Evolutionary conservation across 257 asterid genomes (phyloP), one percentile per base, ranked within the genome.

Genomic region (Euphrasia confusa): DNA sequence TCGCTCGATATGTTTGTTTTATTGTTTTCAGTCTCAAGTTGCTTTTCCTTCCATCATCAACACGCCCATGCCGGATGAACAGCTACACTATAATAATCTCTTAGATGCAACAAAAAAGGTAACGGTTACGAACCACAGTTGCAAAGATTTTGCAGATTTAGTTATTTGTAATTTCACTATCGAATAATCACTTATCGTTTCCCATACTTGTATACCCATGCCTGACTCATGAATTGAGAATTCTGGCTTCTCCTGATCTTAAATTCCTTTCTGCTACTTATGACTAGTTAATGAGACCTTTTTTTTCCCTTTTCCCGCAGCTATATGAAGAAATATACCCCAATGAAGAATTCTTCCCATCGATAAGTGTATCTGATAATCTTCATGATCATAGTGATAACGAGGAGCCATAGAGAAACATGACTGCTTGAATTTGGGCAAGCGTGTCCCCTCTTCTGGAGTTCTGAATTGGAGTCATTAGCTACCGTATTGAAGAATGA

Each of bases 21-120:
- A 9, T 67, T 28, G 11, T 42, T 61, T 66, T 72, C 79, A 82
- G 72, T 74, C 67, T 62, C 73, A 83, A 80, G 86, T 47, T 60
- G 68, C 72, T 59, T 60, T 30, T 21, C 82, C 72, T 68, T 71
- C 85, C 70, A 69, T 82, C 69, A 54, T 70, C 68, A 70, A 72
- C 72, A 75, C 84, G 35, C 67, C 82, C 2, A 79, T 79, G 89
- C 88, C 96, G 15, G 96, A 87, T 56, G 90, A 83, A 67, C 80
- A 81, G 74, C 85, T 84, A 50, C 80, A 79, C 71, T 87, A 80
- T 73, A 76, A 54, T 53, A 57, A 81, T 70, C 78, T 85, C 77
- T 69, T 90, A 64, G 84, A 72, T 58, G 80, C 80, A 65, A 73
- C 89, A 21, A 68, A 69, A 69, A 83, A 77, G 91, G 97, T 89